Percentiles rank a stretch among this genome's conserved stretches.
These are phyloP conservation scores for Yarrowia alimentaria DNA, from an alignment of 805 yeast genomes.

Conservation along the genomic window DNA sequence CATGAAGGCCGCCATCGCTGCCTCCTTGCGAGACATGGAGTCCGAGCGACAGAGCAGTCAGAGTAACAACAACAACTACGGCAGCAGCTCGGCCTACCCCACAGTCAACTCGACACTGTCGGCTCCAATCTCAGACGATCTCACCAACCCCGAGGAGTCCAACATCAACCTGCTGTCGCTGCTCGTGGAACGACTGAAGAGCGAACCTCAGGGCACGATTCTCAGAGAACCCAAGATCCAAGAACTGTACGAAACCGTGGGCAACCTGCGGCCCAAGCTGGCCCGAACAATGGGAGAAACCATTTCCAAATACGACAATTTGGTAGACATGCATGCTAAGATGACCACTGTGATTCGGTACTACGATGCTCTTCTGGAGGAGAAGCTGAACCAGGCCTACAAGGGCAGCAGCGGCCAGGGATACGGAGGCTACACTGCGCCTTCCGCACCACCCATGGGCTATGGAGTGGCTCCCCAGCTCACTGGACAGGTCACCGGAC, in stretches of 20 bases:
- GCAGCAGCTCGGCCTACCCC: neutral
- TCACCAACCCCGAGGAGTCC: slow-evolving; percentile 65
- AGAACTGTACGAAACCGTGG: slow-evolving; percentile 58
- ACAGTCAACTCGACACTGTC: slow-evolving; percentile 2
- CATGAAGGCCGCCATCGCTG: slow-evolving; percentile 90
- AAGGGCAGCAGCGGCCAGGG: neutral
- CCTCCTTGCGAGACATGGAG: slow-evolving; percentile 75
- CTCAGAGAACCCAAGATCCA: slow-evolving; percentile 52
- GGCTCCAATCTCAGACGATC: slow-evolving; percentile 36
- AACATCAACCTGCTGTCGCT: slow-evolving; percentile 66
- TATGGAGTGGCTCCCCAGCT: neutral
- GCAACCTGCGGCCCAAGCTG: slow-evolving; percentile 65
- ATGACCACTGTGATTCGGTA: slow-evolving; percentile 69
- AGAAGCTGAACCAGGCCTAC: slow-evolving; percentile 46
- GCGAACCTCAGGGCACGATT: slow-evolving; percentile 47
- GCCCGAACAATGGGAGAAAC: slow-evolving; percentile 58
- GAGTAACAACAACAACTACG: neutral
- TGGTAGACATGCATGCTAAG: slow-evolving; percentile 73
- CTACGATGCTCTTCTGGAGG: slow-evolving; percentile 74
- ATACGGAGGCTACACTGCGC: no score
- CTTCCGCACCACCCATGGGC: no score
- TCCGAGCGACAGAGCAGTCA: slow-evolving; percentile 31
- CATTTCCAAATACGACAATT: slow-evolving; percentile 58
- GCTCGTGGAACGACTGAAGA: slow-evolving; percentile 54
- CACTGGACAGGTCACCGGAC: neutral